Evolutionary conservation across 1,284 basidiomycete genomes (phyloP).

Genomic region (Meira miltonrushii): DNA sequence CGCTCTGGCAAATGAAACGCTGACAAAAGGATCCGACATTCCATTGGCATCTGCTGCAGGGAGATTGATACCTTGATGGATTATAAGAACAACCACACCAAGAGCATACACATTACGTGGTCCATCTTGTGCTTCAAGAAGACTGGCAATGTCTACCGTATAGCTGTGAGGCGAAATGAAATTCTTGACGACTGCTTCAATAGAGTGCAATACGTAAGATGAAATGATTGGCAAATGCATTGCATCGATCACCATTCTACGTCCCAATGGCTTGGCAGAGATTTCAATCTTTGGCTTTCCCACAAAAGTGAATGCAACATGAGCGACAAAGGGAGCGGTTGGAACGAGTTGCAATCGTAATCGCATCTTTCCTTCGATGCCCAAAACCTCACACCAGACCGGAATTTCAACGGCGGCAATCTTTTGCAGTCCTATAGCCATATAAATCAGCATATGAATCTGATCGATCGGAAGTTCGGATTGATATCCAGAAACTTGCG

Average conservation of each 20-base stretch:
- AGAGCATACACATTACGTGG: constrained; percentile 37
- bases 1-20: constrained; percentile 33
- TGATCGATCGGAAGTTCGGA: constrained; percentile 11
- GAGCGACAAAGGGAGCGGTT: constrained; percentile 40
- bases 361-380: constrained; percentile 44
- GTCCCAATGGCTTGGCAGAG: constrained; percentile 42
- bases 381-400: constrained; percentile 45
- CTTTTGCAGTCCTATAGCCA: constrained; percentile 45
- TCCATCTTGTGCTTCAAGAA: constrained; percentile 39
- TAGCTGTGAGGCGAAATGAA: constrained; percentile 42
- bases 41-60: constrained; percentile 41
- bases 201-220: constrained; percentile 33
- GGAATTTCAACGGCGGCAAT: constrained; percentile 44
- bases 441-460: constrained; percentile 39
- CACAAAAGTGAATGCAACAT: constrained; percentile 42
- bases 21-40: constrained; percentile 43
- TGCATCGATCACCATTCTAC: constrained; percentile 46
- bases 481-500: not conserved
- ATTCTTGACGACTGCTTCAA: constrained; percentile 40
- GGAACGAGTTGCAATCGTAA: constrained; percentile 44
- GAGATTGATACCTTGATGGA: constrained; percentile 38
- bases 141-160: constrained; percentile 36
- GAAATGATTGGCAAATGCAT: constrained; percentile 48
- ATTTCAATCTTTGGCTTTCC: constrained; percentile 42
- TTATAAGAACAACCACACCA: constrained; percentile 36